Evolutionary conservation across 352 stramenopile species (phyloP).

Genomic region (Pythium myriotylum): DNA sequence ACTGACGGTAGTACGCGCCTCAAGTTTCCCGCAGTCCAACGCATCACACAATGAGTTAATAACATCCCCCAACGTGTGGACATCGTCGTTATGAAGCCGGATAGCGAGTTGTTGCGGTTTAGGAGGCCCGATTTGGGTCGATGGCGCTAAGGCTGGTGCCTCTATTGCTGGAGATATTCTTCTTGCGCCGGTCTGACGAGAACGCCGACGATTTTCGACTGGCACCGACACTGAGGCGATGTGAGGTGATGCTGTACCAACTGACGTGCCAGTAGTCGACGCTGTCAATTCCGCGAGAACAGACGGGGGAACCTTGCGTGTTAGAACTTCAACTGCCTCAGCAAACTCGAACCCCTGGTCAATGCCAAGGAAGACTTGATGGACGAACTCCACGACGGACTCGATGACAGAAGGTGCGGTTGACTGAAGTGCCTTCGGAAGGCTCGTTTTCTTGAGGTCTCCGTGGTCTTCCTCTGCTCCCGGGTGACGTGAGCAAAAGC

Average conservation of each 20-base stretch:
- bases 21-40: constrained; percentile 56
- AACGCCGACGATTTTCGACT: constrained; percentile 3
- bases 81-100: constrained; percentile 86
- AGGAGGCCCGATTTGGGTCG: constrained; percentile 19
- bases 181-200: constrained; percentile 18
- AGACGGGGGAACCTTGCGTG: constrained; percentile 50
- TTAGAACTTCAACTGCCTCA: constrained; percentile 71
- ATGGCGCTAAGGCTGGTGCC: neutral
- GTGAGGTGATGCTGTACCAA: neutral
- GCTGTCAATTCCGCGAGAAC: constrained; percentile 45
- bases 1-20: constrained; percentile 51
- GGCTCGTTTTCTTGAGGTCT: constrained; percentile 46
- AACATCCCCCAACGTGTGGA: constrained; percentile 76
- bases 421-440: constrained; percentile 61
- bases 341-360: constrained; percentile 77
- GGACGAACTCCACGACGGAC: constrained; percentile 74
- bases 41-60: constrained; percentile 62
- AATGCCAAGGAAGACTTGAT: constrained; percentile 61
- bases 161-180: neutral
- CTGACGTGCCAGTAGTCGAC: neutral
- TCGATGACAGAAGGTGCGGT: constrained; percentile 72
- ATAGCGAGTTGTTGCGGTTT: constrained; percentile 40
- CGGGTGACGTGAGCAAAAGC: constrained; percentile 81
- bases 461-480: constrained; percentile 45
- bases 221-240: neutral